A percentile compares a stretch with the other conserved stretches of the same genome.
phyloP scores from a whole-genome alignment of 768 basidiomycete species.

The Panellus pusillus region DNA sequence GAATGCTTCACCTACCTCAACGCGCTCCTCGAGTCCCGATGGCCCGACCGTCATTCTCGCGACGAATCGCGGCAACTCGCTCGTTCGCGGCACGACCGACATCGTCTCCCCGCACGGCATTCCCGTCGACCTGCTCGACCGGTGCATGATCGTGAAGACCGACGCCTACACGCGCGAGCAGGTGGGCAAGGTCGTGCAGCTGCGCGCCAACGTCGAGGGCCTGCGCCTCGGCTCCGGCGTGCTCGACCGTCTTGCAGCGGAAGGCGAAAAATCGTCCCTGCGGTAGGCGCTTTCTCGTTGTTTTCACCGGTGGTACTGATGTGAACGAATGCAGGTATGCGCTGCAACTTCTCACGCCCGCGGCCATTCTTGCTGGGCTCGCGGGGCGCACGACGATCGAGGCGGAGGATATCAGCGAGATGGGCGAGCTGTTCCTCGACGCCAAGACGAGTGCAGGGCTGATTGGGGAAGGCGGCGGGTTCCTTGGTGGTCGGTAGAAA shows the following conservation, averaged over 20 bases:
- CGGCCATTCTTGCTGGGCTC: conserved; percentile 79
- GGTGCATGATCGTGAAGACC: conserved; percentile 96
- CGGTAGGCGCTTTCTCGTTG: conserved; percentile 46
- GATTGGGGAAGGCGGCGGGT: conserved; percentile 42
- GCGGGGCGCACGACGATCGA: conserved; percentile 80
- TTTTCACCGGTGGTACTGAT: conserved; percentile 13
- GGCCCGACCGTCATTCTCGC: conserved; percentile 98
- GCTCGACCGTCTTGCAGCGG: conserved; percentile 74
- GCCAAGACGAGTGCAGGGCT: conserved; percentile 77
- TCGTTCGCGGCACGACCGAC: conserved; percentile 92
- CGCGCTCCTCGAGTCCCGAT: conserved; percentile 93
- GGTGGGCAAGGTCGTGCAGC: conserved; percentile 81
- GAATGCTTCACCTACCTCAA: conserved; percentile 99
- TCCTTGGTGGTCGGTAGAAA: conserved; percentile 28
- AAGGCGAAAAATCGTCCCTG: conserved; percentile 81
- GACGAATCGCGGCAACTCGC: conserved; percentile 90
- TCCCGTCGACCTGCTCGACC: conserved; percentile 90
- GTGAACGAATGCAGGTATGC: conserved; percentile 63
- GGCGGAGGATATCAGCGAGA: conserved; percentile 88
- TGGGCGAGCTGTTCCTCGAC: conserved; percentile 94
- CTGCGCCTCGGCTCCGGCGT: conserved; percentile 75
- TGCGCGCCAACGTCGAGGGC: conserved; percentile 86
- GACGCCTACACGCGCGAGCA: conserved; percentile 80
- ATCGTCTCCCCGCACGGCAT: conserved; percentile 91
- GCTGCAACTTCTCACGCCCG: conserved; percentile 87